Conservation (phyloP, 2,329 filamentous ascomycete species). For the Ciborinia camelliae region DNA sequence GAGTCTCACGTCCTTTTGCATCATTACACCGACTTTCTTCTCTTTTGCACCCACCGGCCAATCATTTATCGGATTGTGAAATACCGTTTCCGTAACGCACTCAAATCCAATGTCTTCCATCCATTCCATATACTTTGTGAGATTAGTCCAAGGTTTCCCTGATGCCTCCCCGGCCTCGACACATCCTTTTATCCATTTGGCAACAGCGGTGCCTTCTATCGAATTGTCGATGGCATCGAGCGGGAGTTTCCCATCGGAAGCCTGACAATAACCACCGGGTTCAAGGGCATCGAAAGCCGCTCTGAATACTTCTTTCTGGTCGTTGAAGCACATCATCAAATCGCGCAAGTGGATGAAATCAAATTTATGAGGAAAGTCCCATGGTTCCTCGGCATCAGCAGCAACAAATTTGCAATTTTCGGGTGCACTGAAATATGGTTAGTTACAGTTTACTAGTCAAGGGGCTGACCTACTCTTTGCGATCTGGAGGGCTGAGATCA, state of each 20-base stretch:
- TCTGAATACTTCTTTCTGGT: conserved; percentile 20
- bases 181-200: conserved; percentile 25
- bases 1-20: conserved; percentile 23
- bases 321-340: conserved; percentile 22
- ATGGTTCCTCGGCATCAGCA: conserved; percentile 50
- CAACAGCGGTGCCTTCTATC: conserved; percentile 27
- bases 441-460: not conserved
- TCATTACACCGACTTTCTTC: conserved; percentile 26
- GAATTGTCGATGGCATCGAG: conserved; percentile 24
- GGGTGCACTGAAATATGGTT: conserved; percentile 1
- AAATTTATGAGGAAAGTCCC: conserved; percentile 46
- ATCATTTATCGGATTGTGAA: conserved; percentile 51
- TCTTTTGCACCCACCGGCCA: conserved; percentile 46
- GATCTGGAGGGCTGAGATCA: conserved; percentile 1
- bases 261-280: conserved; percentile 25
- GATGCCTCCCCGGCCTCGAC: conserved; percentile 19
- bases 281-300: conserved; percentile 19
- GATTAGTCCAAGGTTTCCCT: conserved; percentile 22
- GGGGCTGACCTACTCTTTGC: too few species aligned
- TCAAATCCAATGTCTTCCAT: conserved; percentile 49
- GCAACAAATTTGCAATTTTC: conserved; percentile 42
- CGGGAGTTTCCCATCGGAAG: conserved; percentile 23
- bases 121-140: conserved; percentile 22
- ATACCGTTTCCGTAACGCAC: conserved; percentile 49
- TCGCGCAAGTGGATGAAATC: conserved; percentile 45